phyloP scores from a whole-genome alignment of 2,329 filamentous ascomycete genomes.

The Xylaria multiplex region DNA sequence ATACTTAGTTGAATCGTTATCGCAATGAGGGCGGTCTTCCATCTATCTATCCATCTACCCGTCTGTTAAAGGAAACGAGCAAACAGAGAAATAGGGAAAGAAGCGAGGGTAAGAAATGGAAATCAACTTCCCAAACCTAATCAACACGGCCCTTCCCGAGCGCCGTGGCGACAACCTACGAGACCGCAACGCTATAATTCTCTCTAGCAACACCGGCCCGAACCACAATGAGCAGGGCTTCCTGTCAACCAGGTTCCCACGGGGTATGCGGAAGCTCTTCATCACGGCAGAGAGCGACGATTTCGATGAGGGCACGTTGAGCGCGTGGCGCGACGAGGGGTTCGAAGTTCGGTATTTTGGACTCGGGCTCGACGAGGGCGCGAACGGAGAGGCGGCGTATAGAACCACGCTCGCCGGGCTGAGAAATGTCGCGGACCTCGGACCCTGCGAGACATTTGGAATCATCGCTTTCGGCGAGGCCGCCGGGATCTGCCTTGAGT shows the following conservation, averaged over 20 bases:
- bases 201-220: constrained; percentile 37
- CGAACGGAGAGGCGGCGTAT: constrained; percentile 46
- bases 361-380: constrained; percentile 53
- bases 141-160: constrained; percentile 45
- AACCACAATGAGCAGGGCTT: constrained; percentile 56
- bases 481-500: constrained; percentile 55
- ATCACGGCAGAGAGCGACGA: constrained; percentile 56
- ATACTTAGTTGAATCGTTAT: too few relatives aligned
- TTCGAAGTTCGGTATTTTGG: constrained; percentile 57
- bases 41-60: too few relatives aligned
- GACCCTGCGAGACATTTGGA: constrained; percentile 56
- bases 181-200: constrained; percentile 36
- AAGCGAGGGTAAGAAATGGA: constrained; percentile 37
- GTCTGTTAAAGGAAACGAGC: too few relatives aligned
- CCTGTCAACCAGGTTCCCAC: constrained; percentile 54
- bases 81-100: too few relatives aligned
- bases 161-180: constrained; percentile 35
- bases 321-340: constrained; percentile 55
- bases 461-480: constrained; percentile 59
- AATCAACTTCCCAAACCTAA: constrained; percentile 46
- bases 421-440: constrained; percentile 47
- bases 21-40: too few relatives aligned
- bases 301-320: constrained; percentile 53
- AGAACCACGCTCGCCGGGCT: constrained; percentile 49
- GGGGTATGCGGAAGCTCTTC: constrained; percentile 53